Conservation (phyloP, 2,329 filamentous ascomycete species). For the Fusarium decemcellulare region DNA sequence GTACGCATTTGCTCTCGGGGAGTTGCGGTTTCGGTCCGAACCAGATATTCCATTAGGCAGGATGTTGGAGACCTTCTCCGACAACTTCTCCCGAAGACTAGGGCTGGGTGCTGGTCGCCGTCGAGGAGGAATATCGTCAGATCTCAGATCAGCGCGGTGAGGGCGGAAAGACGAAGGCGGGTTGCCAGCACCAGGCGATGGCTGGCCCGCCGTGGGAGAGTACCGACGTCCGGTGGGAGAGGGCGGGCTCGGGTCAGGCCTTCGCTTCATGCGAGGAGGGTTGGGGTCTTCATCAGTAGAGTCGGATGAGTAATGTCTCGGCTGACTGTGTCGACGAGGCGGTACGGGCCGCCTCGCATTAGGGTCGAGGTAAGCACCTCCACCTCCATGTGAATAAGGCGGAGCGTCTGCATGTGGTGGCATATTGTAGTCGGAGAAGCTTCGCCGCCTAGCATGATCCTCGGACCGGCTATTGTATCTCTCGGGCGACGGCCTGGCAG, state of each 20-base stretch:
- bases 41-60: conserved; percentile 54
- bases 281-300: conserved; percentile 59
- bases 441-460: conserved; percentile 60
- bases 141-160: conserved; percentile 52
- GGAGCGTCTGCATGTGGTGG: conserved; percentile 51
- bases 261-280: conserved; percentile 47
- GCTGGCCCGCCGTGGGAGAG: conserved; percentile 47
- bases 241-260: conserved; percentile 46
- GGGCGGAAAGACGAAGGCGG: conserved; percentile 47
- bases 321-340: conserved; percentile 65
- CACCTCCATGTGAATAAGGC: conserved; percentile 41
- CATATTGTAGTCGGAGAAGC: conserved; percentile 65
- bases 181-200: conserved; percentile 46
- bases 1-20: conserved; percentile 52
- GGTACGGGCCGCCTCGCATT: conserved; percentile 49
- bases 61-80: conserved; percentile 61
- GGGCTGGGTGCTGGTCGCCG: conserved; percentile 55
- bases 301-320: conserved; percentile 58
- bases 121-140: conserved; percentile 52
- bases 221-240: conserved; percentile 52
- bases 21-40: conserved; percentile 54
- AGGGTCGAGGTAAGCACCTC: conserved; percentile 53
- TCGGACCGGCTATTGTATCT: conserved; percentile 56
- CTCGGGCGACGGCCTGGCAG: conserved; percentile 53
- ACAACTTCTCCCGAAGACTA: conserved; percentile 60